Percentiles rank a stretch among this genome's conserved stretches.
Evolutionary conservation across 768 basidiomycete species (phyloP).

Genomic region (Mycena filopes): DNA sequence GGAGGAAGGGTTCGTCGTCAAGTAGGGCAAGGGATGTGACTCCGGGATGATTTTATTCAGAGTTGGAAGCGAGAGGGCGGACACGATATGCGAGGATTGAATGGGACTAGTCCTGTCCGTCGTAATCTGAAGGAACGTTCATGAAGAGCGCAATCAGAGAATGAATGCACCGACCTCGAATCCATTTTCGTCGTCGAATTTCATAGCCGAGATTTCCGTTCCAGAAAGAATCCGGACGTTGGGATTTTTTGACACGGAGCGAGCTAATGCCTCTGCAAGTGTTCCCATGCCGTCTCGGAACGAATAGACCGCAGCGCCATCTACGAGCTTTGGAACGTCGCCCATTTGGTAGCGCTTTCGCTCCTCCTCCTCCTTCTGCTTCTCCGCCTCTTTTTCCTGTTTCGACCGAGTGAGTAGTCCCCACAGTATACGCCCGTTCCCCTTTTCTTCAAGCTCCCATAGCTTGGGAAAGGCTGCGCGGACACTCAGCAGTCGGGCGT

Average conservation of each 20-base stretch:
- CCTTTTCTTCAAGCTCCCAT: constrained; percentile 74
- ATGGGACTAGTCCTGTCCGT: constrained; percentile 47
- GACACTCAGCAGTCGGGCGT: constrained; percentile 78
- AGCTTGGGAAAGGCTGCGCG: constrained; percentile 81
- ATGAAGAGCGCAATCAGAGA: constrained; percentile 12
- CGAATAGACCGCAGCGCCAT: constrained; percentile 80
- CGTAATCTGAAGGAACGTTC: constrained; percentile 38
- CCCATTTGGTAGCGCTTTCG: constrained; percentile 60
- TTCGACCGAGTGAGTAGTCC: constrained; percentile 57
- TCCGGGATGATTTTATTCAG: constrained; percentile 57
- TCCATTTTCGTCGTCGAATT: constrained; percentile 44
- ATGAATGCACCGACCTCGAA: constrained; percentile 55
- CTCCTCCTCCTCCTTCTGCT: constrained; percentile 27
- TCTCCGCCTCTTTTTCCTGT: constrained; percentile 22
- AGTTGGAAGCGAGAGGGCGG: constrained; percentile 75
- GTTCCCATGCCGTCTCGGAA: constrained; percentile 81
- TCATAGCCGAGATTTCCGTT: constrained; percentile 50
- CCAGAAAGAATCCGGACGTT: constrained; percentile 70
- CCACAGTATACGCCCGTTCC: constrained; percentile 75
- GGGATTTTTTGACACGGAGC: constrained; percentile 51
- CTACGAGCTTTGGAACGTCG: constrained; percentile 57
- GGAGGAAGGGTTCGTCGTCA: constrained; percentile 75
- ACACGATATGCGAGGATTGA: constrained; percentile 75
- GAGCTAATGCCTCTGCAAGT: constrained; percentile 67
- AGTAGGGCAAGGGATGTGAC: constrained; percentile 62